A percentile compares a stretch with the other conserved stretches of the same genome.
Conservation (phyloP, 2,329 filamentous ascomycete species). For the Botrytis sinoallii region DNA sequence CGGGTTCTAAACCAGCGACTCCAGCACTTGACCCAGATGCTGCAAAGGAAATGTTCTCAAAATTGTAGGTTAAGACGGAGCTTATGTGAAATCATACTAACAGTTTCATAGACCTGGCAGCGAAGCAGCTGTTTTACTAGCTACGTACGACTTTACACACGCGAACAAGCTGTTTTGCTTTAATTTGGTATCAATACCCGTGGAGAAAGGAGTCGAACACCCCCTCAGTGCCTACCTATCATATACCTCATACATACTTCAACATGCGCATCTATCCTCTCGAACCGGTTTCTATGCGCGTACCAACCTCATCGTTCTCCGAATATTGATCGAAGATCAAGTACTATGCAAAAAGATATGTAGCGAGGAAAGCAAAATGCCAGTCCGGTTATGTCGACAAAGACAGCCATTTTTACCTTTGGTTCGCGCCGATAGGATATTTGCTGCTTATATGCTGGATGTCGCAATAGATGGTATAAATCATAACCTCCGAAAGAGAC, state of each 20-base stretch:
- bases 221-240: conserved; percentile 83
- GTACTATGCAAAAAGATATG: conserved; percentile 79
- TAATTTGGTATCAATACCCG: conserved; percentile 65
- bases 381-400: conserved; percentile 84
- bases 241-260: conserved; percentile 85
- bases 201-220: conserved; percentile 64
- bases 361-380: conserved; percentile 68
- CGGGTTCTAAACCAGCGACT: conserved; percentile 62
- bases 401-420: conserved; percentile 80
- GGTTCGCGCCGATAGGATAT: conserved; percentile 66
- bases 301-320: conserved; percentile 78
- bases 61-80: conserved; percentile 57
- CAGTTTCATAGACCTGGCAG: conserved; percentile 62
- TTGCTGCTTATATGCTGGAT: conserved; percentile 77
- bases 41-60: conserved; percentile 75
- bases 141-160: conserved; percentile 89
- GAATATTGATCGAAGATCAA: conserved; percentile 83
- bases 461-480: conserved; percentile 87
- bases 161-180: conserved; percentile 95
- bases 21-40: conserved; percentile 71
- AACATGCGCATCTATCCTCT: conserved; percentile 83
- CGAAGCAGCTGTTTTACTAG: conserved; percentile 75
- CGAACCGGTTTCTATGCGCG: conserved; percentile 80
- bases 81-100: conserved; percentile 24
- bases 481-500: conserved; percentile 81